Percentiles rank a stretch among this genome's conserved stretches.
Conservation (phyloP, 2,329 filamentous ascomycete species). For the Diaporthe ilicicola region DNA sequence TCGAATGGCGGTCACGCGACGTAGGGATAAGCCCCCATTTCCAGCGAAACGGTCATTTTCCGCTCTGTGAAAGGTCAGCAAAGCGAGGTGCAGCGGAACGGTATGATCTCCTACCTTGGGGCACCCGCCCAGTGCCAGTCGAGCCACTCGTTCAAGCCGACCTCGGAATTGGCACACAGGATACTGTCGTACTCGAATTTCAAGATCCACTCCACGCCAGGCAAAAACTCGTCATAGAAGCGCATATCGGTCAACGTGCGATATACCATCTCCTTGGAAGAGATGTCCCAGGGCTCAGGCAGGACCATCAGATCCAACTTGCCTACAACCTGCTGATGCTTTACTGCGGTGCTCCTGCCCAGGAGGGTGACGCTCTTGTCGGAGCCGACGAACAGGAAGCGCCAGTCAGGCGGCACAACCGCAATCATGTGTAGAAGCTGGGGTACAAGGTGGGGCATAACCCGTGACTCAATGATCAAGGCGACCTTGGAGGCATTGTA, state of each 20-base stretch:
- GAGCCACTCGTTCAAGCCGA: conserved; percentile 58
- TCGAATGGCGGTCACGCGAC: conserved; percentile 61
- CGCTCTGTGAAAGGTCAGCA: conserved; percentile 2
- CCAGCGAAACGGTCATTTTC: conserved; percentile 52
- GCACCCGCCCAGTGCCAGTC: conserved; percentile 64
- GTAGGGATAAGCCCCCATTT: conserved; percentile 61
- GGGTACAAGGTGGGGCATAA: conserved; percentile 58
- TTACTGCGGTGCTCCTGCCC: conserved; percentile 50
- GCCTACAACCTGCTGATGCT: conserved; percentile 49
- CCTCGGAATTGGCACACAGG: conserved; percentile 60
- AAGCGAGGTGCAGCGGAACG: not conserved
- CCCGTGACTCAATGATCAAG: conserved; percentile 62
- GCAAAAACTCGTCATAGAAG: conserved; percentile 59
- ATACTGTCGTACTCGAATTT: conserved; percentile 65
- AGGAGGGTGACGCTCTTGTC: conserved; percentile 54
- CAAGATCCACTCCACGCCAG: conserved; percentile 62
- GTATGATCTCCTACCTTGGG: conserved; percentile 51
- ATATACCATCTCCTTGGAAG: conserved; percentile 60
- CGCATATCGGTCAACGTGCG: conserved; percentile 61
- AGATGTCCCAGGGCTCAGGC: conserved; percentile 60
- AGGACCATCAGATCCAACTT: conserved; percentile 62
- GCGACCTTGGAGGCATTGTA: conserved; percentile 63
- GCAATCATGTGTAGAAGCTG: conserved; percentile 65
- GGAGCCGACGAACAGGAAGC: conserved; percentile 64
- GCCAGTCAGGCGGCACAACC: conserved; percentile 65